phyloP scores from a whole-genome alignment of 169 alveolate genomes.

The Eimeria nieschulzi region DNA sequence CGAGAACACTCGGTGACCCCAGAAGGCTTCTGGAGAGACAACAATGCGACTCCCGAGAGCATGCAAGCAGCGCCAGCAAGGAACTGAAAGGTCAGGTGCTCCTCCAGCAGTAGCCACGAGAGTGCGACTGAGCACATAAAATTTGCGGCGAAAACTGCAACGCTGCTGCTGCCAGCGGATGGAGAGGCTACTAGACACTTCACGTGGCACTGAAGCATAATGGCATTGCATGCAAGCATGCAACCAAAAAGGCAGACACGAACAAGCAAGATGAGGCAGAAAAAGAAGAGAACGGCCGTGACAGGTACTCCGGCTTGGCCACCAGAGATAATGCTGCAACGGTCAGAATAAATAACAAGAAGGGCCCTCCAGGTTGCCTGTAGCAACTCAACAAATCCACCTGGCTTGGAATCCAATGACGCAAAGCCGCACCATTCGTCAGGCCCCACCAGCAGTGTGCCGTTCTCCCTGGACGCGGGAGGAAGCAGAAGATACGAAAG shows the following conservation, averaged over 20 bases:
- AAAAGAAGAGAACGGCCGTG: constrained; percentile 1
- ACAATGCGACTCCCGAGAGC: constrained; percentile 67
- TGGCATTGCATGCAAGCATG: constrained; percentile 53
- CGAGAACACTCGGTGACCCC: neutral
- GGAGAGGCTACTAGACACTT: constrained; percentile 42
- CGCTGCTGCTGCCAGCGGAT: constrained; percentile 65
- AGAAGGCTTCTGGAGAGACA: constrained; percentile 7
- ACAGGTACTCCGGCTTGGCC: neutral
- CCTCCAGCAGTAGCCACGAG: constrained; percentile 48
- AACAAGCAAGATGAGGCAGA: constrained; percentile 13
- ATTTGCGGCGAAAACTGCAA: constrained; percentile 54
- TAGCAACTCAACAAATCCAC: constrained; percentile 24
- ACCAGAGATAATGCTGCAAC: neutral
- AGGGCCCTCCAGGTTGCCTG: constrained; percentile 30
- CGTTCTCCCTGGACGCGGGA: neutral
- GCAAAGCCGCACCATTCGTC: neutral
- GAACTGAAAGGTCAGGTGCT: constrained; percentile 45
- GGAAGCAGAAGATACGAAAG: constrained; percentile 3
- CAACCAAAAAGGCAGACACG: constrained; percentile 34
- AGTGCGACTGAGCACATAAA: constrained; percentile 41
- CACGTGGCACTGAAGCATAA: constrained; percentile 54
- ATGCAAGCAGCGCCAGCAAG: constrained; percentile 69
- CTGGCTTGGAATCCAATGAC: constrained; percentile 18
- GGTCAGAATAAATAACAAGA: constrained; percentile 14
- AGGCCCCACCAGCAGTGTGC: neutral